Evolutionary conservation across 176 grass and related monocot species (phyloP).

Genomic region (bread wheat (Triticum aestivum)): IWGSC_CS_RefSeq_v2.1 NC_057798.1:704312803-704313302

Average conservation of each 20-base stretch:
- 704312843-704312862: background rate
- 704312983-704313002: background rate
- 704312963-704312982: background rate
- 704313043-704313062: conserved; percentile 11
- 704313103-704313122: background rate
- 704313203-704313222: background rate
- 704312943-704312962: background rate
- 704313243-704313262: no score
- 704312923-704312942: background rate
- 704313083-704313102: background rate
- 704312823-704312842: background rate
- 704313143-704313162: conserved; percentile 38
- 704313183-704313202: conserved; percentile 25
- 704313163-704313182: conserved; percentile 24
- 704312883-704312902: conserved; percentile 6
- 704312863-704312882: background rate
- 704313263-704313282: no score
- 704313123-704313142: conserved; percentile 38
- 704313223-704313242: no score
- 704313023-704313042: background rate
- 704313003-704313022: background rate
- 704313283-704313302: no score
- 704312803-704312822: background rate
- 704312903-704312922: background rate
- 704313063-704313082: conserved; percentile 30